Evolutionary conservation across 73 alveolate genomes (phyloP).

Genomic region (Paramecium octaurelia): DNA sequence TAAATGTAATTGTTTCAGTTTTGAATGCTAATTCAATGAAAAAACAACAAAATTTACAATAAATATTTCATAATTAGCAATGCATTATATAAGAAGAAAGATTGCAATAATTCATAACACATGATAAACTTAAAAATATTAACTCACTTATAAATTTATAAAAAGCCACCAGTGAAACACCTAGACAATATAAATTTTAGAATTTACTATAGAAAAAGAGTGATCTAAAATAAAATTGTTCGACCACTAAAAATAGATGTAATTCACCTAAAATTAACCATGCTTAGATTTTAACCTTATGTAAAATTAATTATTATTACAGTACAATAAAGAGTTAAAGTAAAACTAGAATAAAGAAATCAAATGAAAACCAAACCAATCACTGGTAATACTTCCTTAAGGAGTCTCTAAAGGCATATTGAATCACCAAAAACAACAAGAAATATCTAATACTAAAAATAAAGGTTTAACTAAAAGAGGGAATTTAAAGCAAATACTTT

Average conservation of each 20-base stretch:
- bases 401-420: background rate
- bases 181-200: background rate
- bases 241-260: background rate
- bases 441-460: background rate
- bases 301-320: background rate
- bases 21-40: background rate
- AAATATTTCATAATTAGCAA: background rate
- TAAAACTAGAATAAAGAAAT: background rate
- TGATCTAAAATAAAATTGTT: background rate
- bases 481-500: background rate
- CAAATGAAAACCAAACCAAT: background rate
- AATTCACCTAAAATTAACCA: background rate
- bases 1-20: background rate
- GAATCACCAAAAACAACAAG: background rate
- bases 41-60: background rate
- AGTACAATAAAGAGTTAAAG: conserved; percentile 2
- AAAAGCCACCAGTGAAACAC: background rate
- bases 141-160: background rate
- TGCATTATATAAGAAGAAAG: background rate
- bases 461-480: background rate
- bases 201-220: background rate
- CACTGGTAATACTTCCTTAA: background rate
- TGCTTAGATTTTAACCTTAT: background rate
- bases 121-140: background rate
- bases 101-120: background rate